Evolutionary conservation across 2,329 filamentous ascomycete species (phyloP), one percentile per base, ranked within the genome.

Genomic region (Trichoderma gracile): DNA sequence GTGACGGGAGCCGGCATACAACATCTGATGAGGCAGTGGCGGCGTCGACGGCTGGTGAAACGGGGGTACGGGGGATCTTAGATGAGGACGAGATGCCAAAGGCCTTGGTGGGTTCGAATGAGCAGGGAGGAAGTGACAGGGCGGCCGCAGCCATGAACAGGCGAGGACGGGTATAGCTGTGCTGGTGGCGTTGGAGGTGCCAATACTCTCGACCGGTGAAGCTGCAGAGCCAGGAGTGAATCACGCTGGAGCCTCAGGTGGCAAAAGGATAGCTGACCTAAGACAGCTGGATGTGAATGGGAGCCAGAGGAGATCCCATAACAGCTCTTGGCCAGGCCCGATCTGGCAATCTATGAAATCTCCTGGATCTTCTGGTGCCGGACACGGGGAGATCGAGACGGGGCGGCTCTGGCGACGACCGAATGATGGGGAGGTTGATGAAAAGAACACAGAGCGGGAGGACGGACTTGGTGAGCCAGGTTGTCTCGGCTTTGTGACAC

Each of bases 1-100:
- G 75, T 75, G 71, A 75, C 76, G 60, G 75, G 75, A 68, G 43
- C 61, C 43, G 79, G 76, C 67, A 78, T 74, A 53, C 80, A 78
- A 70, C 83, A 84, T 67, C 33, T 81, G 80, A 71, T 82, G 81
- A 67, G 82, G 77, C 80, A 83, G 83, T 68, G 49, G 45, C 19
- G 60, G 47, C 52, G 65, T 59, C 60, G 55, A 64, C 25, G 12
- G 53, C 38, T 53, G 25, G 46, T 56, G 43, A 45, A 56, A 30
- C 21, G 54, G 45, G 54, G 33, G 33, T 40, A 45, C 21, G 40
- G 49, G 49, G 46, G 33, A 27, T 30, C 47, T 52, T 63, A 23
- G 65, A 68, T 71, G 69, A 66, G 70, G 67, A 69, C 70, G 69
- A 75, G 72, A 67, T 69, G 70, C 69, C 74, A 71, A 74, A 67